Evolutionary conservation across 1,139 yeast species (phyloP), one percentile per base, ranked within the genome.

Genomic region (Saccharomyces hybrid): DNA sequence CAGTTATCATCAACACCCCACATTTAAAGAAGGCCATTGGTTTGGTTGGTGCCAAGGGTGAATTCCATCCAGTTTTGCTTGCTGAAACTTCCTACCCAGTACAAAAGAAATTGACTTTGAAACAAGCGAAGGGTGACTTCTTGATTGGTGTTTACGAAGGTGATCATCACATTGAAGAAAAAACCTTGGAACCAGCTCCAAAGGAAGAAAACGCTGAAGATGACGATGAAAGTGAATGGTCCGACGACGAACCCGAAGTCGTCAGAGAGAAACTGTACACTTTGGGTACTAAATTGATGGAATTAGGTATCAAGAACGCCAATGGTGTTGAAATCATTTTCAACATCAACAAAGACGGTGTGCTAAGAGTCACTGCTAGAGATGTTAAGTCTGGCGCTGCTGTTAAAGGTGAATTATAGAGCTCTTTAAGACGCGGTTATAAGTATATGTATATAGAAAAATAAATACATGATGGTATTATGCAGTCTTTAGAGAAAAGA

Each of bases 61-160:
- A 79, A 58, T 88, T 90, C 70, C 79, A 82, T 55, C 82, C 95
- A 50, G 76, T 93, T 50, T 76, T 93, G 57, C 85, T 87, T 57
- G 81, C 85, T 51, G 95, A 90, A 75, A 88, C 99, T 54, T 89
- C 97, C 34, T 83, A 85, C 73, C 99, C 99, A 61, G 87, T 88
- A 69, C 88, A 90, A 74, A 88, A 85, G 74, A 76, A 90, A 28
- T 66, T 87, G 57, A 76, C 81, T 55, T 79, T 91, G 59, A 77
- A 82, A 61, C 83, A 85, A 63, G 85, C 85, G 56, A 72, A 79
- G 55, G 77, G 87, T 51, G 82, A 83, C 58, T 87, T 84, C 47
- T 75, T 81, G 53, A 71, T 93, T 57, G 84, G 84, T 68, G 79
- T 93, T 62, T 88, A 78, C 70, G 98, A 95, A 76, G 97, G 96